Evolutionary conservation across 2,329 filamentous ascomycete genomes (phyloP).

Genomic region (Aspergillus ustus): DNA sequence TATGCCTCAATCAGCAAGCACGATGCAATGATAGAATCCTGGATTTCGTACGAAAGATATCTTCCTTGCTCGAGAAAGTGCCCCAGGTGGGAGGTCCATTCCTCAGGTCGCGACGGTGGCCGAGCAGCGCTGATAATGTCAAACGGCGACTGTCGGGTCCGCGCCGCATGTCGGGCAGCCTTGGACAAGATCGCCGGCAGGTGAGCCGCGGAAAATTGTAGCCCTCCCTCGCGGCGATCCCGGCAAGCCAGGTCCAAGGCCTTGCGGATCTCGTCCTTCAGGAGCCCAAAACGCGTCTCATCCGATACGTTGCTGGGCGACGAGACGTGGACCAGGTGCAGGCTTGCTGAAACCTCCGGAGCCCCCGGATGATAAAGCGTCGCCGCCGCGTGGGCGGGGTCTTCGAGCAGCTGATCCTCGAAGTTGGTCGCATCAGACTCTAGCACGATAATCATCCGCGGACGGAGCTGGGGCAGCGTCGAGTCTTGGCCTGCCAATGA

Average conservation of each 20-base stretch:
- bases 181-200: slow-evolving; percentile 5
- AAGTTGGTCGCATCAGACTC: neutral
- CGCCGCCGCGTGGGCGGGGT: too few species aligned
- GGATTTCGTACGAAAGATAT: neutral
- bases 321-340: slow-evolving; percentile 2
- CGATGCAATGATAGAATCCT: slow-evolving; percentile 9
- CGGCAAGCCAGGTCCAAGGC: slow-evolving; percentile 10
- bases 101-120: neutral
- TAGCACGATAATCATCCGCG: neutral
- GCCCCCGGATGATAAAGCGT: neutral
- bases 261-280: slow-evolving; percentile 15
- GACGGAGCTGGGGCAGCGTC: neutral
- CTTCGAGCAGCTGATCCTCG: too few species aligned
- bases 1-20: slow-evolving; percentile 6
- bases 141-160: neutral
- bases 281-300: slow-evolving; percentile 5
- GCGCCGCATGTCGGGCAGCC: slow-evolving; percentile 5
- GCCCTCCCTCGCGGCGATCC: slow-evolving; percentile 7
- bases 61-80: neutral
- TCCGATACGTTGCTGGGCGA: neutral
- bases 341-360: neutral
- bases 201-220: slow-evolving; percentile 7
- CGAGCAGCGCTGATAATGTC: slow-evolving; percentile 3
- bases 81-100: neutral
- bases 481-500: neutral